A percentile compares a stretch with the other conserved stretches of the same genome.
phyloP scores from a whole-genome alignment of 208 protist species.

The Trypanosoma boissoni region DNA sequence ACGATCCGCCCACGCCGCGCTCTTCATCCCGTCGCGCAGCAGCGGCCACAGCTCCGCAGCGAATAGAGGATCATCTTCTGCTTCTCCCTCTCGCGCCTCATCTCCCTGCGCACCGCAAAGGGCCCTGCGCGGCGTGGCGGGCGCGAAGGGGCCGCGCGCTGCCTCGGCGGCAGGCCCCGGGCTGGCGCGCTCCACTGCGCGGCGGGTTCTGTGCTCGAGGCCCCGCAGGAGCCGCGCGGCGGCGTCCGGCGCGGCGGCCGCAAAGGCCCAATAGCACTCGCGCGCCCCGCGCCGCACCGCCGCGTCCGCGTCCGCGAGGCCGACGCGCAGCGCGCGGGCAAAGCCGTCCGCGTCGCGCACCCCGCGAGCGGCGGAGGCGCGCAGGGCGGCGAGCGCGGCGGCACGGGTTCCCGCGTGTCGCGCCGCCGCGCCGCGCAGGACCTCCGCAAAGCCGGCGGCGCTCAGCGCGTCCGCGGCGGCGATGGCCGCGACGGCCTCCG shows the following conservation, averaged over 20 bases:
- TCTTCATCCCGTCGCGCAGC: conserved; percentile 25
- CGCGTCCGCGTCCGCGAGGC: no score
- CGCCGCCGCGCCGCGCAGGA: neutral
- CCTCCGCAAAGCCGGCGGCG: neutral
- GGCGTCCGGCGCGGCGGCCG: conserved; percentile 49
- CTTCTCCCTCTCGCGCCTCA: neutral
- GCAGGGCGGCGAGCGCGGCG: neutral
- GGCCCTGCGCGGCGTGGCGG: no score
- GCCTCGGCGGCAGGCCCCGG: no score
- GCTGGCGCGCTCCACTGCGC: neutral
- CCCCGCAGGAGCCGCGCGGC: conserved; percentile 30
- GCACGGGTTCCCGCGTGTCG: no score
- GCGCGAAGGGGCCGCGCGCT: neutral
- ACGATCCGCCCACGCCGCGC: conserved; percentile 36
- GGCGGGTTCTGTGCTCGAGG: conserved; percentile 24
- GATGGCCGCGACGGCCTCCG: conserved; percentile 12
- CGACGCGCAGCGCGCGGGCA: no score
- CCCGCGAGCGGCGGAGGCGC: conserved; percentile 35
- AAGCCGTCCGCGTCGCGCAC: no score
- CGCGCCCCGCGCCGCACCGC: conserved; percentile 45
- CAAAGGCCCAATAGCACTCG: conserved; percentile 23
- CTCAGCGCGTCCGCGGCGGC: conserved; percentile 31
- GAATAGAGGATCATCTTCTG: no score
- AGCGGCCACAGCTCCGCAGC: conserved; percentile 1
- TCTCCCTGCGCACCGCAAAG: neutral